Conservation (phyloP, 768 basidiomycete genomes). For the Termitomyces titanicus region DNA sequence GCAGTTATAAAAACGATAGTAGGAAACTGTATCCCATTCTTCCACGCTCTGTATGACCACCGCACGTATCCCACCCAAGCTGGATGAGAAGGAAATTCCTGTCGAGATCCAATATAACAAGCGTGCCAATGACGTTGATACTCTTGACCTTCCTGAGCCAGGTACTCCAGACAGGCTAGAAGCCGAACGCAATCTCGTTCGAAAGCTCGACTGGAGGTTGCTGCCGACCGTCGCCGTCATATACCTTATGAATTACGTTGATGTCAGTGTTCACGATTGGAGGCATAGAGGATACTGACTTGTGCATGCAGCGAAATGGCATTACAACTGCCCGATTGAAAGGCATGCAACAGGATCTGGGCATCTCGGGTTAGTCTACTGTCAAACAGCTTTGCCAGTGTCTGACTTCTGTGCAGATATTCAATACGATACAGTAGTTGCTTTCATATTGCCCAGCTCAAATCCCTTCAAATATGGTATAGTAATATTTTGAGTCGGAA, state of each 20-base stretch:
- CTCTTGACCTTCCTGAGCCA: constrained; percentile 11
- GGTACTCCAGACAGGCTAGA: constrained; percentile 27
- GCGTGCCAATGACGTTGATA: background rate
- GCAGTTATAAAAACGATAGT: background rate
- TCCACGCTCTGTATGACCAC: background rate
- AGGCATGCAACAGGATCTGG: constrained; percentile 45
- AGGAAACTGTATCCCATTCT: background rate
- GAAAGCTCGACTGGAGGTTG: constrained; percentile 52
- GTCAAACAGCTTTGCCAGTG: background rate
- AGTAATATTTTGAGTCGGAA: constrained; percentile 2
- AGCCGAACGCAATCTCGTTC: constrained; percentile 42
- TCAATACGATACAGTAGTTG: constrained; percentile 48
- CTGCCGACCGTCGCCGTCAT: constrained; percentile 56
- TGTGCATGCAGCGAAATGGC: constrained; percentile 35
- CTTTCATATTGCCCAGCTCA: constrained; percentile 60
- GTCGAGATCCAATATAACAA: constrained; percentile 8
- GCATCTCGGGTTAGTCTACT: constrained; percentile 34
- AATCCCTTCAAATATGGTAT: constrained; percentile 63
- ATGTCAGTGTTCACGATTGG: constrained; percentile 33
- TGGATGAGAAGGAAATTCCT: constrained; percentile 14
- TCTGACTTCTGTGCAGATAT: constrained; percentile 33
- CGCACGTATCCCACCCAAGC: background rate
- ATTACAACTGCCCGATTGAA: constrained; percentile 46
- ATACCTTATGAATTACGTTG: constrained; percentile 66
- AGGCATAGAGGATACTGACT: background rate